Percentiles rank a stretch among this genome's conserved stretches.
These are phyloP conservation scores for Heteromeles arbutifolia DNA, from an alignment of 306 rosid genomes.

Conservation along the genomic window DNA sequence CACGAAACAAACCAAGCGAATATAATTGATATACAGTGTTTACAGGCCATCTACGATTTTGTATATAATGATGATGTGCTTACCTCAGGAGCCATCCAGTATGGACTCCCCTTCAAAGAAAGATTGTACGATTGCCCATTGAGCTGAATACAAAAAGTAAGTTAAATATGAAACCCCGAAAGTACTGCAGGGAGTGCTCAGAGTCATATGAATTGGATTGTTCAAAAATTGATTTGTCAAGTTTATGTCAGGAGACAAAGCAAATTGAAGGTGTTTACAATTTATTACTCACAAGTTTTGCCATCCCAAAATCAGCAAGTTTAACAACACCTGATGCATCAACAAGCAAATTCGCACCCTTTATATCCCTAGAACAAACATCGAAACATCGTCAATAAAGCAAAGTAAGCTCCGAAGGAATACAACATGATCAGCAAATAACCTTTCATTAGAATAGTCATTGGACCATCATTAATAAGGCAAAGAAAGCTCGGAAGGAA, in stretches of 20 bases:
- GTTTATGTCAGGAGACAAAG: not conserved
- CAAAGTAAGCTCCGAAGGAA: not conserved
- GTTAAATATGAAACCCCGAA: constrained; percentile 2
- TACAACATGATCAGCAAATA: constrained; percentile 40
- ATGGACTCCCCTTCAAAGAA: constrained; percentile 92
- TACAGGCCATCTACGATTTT: constrained; percentile 15
- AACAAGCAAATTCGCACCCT: constrained; percentile 95
- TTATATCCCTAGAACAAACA: constrained; percentile 64
- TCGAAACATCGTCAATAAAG: not conserved
- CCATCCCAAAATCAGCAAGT: constrained; percentile 97
- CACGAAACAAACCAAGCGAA: constrained; percentile 11
- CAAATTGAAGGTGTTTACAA: not conserved
- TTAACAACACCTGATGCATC: constrained; percentile 75
- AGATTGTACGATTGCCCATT: constrained; percentile 64
- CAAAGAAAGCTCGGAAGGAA: not conserved
- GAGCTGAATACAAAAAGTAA: constrained; percentile 46
- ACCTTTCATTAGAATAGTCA: constrained; percentile 71
- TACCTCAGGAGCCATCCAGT: constrained; percentile 99
- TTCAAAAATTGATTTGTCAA: not conserved
- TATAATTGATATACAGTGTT: not conserved
- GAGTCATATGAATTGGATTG: not conserved
- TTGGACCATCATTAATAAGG: not conserved
- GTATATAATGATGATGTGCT: not conserved
- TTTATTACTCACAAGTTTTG: constrained; percentile 69
- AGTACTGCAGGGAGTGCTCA: not conserved